Evolutionary conservation across 192 early-diverging fungal genomes (phyloP).

Genomic region (Coemansia sp.): DNA sequence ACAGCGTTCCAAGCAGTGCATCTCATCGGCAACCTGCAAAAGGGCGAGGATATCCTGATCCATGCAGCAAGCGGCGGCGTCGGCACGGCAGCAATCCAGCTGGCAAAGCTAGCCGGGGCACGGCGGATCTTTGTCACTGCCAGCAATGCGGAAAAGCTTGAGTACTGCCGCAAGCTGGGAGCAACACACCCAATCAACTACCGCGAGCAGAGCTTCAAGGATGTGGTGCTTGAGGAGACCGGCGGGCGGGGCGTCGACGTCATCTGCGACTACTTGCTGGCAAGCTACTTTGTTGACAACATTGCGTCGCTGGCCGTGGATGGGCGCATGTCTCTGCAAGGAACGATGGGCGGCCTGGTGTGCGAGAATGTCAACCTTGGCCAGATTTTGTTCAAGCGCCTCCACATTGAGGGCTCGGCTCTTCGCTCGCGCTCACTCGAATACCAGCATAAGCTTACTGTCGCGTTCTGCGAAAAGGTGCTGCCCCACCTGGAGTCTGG

Average conservation of each 20-base stretch:
- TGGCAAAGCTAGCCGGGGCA: constrained; percentile 67
- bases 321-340: constrained; percentile 76
- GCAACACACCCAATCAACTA: constrained; percentile 80
- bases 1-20: constrained; percentile 78
- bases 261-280: constrained; percentile 74
- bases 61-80: constrained; percentile 83
- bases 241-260: constrained; percentile 70
- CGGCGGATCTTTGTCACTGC: constrained; percentile 71
- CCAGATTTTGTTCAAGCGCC: constrained; percentile 64
- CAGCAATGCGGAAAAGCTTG: constrained; percentile 66
- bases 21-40: constrained; percentile 59
- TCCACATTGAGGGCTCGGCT: constrained; percentile 71
- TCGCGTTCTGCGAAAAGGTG: constrained; percentile 58
- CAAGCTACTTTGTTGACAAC: constrained; percentile 59
- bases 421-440: constrained; percentile 65
- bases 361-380: constrained; percentile 30
- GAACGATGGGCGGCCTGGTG: constrained; percentile 61
- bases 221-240: constrained; percentile 60
- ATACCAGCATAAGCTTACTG: constrained; percentile 64
- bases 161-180: constrained; percentile 66
- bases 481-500: constrained; percentile 57
- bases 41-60: constrained; percentile 70
- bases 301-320: constrained; percentile 63
- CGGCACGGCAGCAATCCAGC: constrained; percentile 77
- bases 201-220: constrained; percentile 66